These are phyloP conservation scores for Gliomastix tumulicola DNA, from an alignment of 2,329 filamentous ascomycete genomes.

Conservation along the genomic window DNA sequence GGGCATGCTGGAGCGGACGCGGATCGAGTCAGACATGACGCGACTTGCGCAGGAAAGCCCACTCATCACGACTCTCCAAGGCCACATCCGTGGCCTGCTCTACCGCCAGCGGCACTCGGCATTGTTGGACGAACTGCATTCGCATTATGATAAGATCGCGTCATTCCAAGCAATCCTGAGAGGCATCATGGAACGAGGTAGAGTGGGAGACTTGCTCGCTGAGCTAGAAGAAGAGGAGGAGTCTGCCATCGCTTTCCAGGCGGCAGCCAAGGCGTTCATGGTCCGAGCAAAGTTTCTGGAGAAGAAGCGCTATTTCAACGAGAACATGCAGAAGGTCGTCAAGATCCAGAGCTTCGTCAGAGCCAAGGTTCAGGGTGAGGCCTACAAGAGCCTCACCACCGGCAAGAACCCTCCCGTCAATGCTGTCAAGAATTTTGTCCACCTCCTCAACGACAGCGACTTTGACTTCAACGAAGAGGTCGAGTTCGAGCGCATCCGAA, in stretches of 20 bases:
- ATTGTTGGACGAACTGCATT: constrained; percentile 63
- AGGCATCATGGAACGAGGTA: constrained; percentile 70
- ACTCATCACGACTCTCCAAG: constrained; percentile 58
- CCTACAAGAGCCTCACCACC: constrained; percentile 92
- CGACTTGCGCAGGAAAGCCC: constrained; percentile 51
- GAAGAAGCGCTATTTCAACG: constrained; percentile 81
- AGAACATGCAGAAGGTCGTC: constrained; percentile 98
- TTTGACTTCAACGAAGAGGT: constrained; percentile 99
- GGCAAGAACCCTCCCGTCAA: constrained; percentile 96
- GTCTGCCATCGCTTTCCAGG: constrained; percentile 67
- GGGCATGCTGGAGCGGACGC: constrained; percentile 52
- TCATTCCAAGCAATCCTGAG: constrained; percentile 70
- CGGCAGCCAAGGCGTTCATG: constrained; percentile 64
- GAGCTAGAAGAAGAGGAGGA: constrained; percentile 80
- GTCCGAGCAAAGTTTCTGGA: constrained; percentile 72
- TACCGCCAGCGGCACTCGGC: constrained; percentile 52
- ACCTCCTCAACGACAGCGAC: constrained; percentile 94
- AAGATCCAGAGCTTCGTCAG: constrained; percentile 97
- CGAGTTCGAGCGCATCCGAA: constrained; percentile 89
- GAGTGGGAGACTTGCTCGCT: constrained; percentile 66
- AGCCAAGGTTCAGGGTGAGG: constrained; percentile 91
- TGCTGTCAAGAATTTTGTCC: constrained; percentile 96
- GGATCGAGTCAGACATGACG: constrained; percentile 39
- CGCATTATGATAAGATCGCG: constrained; percentile 59
- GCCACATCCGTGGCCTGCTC: constrained; percentile 57